phyloP scores from a whole-genome alignment of 2,329 filamentous ascomycete genomes.

The Emergomyces africanus region DNA sequence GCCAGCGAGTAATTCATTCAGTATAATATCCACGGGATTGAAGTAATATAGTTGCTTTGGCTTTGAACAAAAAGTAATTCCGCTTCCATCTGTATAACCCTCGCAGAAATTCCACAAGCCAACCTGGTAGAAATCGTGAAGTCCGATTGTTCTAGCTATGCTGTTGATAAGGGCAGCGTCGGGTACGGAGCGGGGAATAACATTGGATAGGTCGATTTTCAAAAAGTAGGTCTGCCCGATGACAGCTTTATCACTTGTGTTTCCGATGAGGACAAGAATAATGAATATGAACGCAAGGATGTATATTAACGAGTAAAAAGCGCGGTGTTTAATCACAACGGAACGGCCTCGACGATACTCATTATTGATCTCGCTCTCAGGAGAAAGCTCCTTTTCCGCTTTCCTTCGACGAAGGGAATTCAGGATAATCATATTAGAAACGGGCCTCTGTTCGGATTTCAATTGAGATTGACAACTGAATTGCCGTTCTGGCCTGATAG shows the following conservation, averaged over 20 bases:
- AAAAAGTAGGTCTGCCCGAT: constrained; percentile 69
- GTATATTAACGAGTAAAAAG: constrained; percentile 56
- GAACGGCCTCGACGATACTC: background rate
- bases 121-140: constrained; percentile 91
- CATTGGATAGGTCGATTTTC: constrained; percentile 67
- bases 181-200: constrained; percentile 60
- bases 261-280: constrained; percentile 68
- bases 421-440: background rate
- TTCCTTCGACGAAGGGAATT: background rate
- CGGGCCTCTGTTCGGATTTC: background rate
- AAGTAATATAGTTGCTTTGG: constrained; percentile 73
- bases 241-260: constrained; percentile 49
- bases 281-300: constrained; percentile 65
- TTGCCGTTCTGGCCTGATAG: background rate
- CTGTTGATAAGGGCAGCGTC: constrained; percentile 70
- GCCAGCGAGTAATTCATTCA: constrained; percentile 66
- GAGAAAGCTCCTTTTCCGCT: background rate
- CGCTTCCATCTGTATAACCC: constrained; percentile 56
- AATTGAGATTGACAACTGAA: background rate
- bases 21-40: constrained; percentile 71
- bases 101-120: constrained; percentile 90
- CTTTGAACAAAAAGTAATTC: constrained; percentile 59
- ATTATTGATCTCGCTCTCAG: background rate
- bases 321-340: constrained; percentile 38
- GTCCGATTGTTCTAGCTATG: constrained; percentile 70